Base-by-base conservation (phyloP, 2,329 filamentous ascomycete genomes). In the Didymella keratinophila region DNA sequence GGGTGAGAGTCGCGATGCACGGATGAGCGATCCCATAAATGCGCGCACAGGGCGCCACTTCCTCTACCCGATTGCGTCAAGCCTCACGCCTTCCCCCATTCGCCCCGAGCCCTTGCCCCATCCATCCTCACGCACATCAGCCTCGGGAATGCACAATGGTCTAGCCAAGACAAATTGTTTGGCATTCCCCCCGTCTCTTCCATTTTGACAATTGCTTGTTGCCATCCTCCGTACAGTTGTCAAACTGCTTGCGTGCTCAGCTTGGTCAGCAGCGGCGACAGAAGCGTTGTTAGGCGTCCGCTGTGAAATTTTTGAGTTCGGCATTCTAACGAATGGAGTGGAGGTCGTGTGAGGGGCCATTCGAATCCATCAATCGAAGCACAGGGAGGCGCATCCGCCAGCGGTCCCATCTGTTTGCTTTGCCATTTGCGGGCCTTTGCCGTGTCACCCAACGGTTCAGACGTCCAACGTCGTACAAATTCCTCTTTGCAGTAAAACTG, bases 31-130 rank as follows among this genome's bases (percentile, higher is more conserved):
- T 52, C 43, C 25, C 37, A 39, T 49, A 49, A 52, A 52, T 58
- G 49, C 46, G 36, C 23, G 44, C 56, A 52, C 45, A n/a, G 43
- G 20, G 25, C 58, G 58, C 58, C 49, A 53, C 58, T 53, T 41
- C 25, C 49, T 41, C 21, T 36, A 27, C 48, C 48, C 39, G 34
- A 54, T 58, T 61, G 58, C 58, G 58, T 60, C 53, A 57, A 57
- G 43, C 21, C 41, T 21, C 34, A 28, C 53, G 46, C 53, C 41
- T 54, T 52, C 7, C 48, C 45, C 23, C 27, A 57, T 57, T 23
- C 28, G 34, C 43, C 41, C 21, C 18, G 41, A 53, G 36, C 21
- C 53, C 50, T 43, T 50, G 41, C 49, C 45, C 12, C n/a, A 36
- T 61, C 20, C 32, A 37, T 41, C 45, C 7, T 39, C 50, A 34